Percentiles rank a stretch among this genome's conserved stretches.
These are phyloP conservation scores for Epichloe sylvatica DNA, from an alignment of 2,329 filamentous ascomycete genomes.

Conservation along the genomic window DNA sequence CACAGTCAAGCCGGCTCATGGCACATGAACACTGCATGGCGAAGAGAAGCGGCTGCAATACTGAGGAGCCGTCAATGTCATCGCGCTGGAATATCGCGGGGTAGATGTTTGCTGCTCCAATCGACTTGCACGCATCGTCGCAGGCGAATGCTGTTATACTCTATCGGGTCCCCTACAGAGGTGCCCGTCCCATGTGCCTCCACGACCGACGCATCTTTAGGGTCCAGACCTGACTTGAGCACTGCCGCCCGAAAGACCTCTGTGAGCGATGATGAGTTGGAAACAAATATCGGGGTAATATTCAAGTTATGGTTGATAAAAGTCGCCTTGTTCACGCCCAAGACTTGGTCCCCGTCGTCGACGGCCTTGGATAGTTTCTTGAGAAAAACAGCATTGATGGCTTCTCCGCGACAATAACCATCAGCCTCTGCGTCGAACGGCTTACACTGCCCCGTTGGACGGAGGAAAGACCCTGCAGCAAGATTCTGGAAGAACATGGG, in stretches of 20 bases:
- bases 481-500: constrained; percentile 12
- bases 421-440: constrained; percentile 37
- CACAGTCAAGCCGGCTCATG: constrained; percentile 22
- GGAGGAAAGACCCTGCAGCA: constrained; percentile 27
- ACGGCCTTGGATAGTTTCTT: constrained; percentile 67
- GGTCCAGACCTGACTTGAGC: constrained; percentile 56
- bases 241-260: constrained; percentile 56
- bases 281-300: constrained; percentile 71
- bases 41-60: constrained; percentile 26
- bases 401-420: constrained; percentile 71
- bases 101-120: constrained; percentile 15
- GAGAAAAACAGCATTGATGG: constrained; percentile 58
- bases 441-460: constrained; percentile 5
- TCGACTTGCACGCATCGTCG: background rate
- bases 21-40: constrained; percentile 25
- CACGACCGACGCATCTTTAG: constrained; percentile 63
- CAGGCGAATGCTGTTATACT: constrained; percentile 55
- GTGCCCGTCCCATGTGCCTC: constrained; percentile 86
- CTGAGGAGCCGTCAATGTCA: constrained; percentile 12
- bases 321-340: constrained; percentile 59
- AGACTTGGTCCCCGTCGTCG: constrained; percentile 59
- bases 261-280: constrained; percentile 63
- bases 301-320: constrained; percentile 72
- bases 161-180: constrained; percentile 67
- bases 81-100: constrained; percentile 18